Conservation (phyloP, 768 basidiomycete species). For the Tylopilus cervinicoccineus region DNA sequence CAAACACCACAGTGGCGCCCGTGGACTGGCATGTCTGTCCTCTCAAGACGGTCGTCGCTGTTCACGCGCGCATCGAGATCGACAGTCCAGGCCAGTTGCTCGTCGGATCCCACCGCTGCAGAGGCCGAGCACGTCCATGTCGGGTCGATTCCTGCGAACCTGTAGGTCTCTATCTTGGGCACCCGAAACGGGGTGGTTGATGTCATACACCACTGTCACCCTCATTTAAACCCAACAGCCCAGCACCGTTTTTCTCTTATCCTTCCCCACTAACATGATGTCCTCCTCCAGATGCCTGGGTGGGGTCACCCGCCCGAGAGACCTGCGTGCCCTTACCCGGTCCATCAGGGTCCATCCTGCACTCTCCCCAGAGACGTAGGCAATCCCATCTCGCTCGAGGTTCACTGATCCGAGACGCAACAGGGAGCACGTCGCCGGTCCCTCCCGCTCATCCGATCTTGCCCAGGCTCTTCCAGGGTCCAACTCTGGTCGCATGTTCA, state of each 20-base stretch:
- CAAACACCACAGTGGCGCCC: too few relatives aligned
- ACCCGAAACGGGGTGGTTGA: constrained; percentile 14
- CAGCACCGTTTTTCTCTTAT: neutral
- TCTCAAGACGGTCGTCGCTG: neutral
- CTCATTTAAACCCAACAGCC: constrained; percentile 8
- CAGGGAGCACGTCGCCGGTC: constrained; percentile 22
- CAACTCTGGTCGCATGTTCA: neutral
- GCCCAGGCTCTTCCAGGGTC: neutral
- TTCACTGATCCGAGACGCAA: constrained; percentile 30
- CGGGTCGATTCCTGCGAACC: neutral
- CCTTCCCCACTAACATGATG: constrained; percentile 12
- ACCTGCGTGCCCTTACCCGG: constrained; percentile 35
- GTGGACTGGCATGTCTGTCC: constrained; percentile 1
- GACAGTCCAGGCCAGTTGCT: neutral
- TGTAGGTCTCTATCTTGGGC: neutral
- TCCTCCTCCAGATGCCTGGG: constrained; percentile 33
- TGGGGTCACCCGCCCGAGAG: constrained; percentile 37
- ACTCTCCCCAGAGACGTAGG: constrained; percentile 34
- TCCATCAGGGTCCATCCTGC: constrained; percentile 30
- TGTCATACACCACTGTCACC: constrained; percentile 15
- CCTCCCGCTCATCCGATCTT: neutral
- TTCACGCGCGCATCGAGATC: neutral
- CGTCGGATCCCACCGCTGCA: neutral
- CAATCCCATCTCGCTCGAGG: constrained; percentile 23
- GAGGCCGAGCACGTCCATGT: neutral